Base-by-base conservation (phyloP, 1,284 basidiomycete species). In the Pyrrhoderma lamaoense region DNA sequence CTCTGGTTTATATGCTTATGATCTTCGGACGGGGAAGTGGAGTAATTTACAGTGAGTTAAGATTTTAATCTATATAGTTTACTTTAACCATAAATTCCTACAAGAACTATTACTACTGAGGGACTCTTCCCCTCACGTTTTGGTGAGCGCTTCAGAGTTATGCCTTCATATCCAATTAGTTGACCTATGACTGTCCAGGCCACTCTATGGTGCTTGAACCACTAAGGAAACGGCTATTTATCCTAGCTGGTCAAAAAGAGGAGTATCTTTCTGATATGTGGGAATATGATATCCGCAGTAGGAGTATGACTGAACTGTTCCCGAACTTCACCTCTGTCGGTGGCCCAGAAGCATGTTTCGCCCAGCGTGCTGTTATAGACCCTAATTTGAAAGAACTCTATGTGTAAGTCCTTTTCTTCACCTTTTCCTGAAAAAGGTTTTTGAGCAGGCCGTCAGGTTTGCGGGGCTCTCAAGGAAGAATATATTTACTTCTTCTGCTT, bases 191-290 rank as follows among this genome's bases (percentile, higher is more conserved):
- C 11, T 11, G 5, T 13, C 27, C 46, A 82, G 83, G 84, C 0
- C 86, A 89, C 64, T 85, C 83, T 0, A 89, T 89, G 86, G 75
- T 88, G 1, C 69, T 87, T 22, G 86, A 89, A 53, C 70, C 79
- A 1, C 63, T 60, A 11, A 67, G 73, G 1, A 75, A 74, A 43
- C 77, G 71, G 0, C 69, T 89, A 8, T 82, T 77, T 62, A 79
- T 89, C 43, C 82, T 89, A 57, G 83, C 78, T 11, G 86, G 87
- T 2, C 80, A 85, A 62, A 71, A 75, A 14, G 78, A 80, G 22
- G 77, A 82, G 13, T 80, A 79, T 56, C 71, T 85, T 5, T 75
- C 80, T 2, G 86, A 88, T 62, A 85, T 89, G 83, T 84, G 84
- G 54, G 70, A 79, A 0, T 87, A 80, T 62, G 76, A 86, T 51